Evolutionary conservation across 331 rosid genomes (phyloP), one percentile per base, ranked within the genome.

Genomic region (Rosa hybrid): DNA sequence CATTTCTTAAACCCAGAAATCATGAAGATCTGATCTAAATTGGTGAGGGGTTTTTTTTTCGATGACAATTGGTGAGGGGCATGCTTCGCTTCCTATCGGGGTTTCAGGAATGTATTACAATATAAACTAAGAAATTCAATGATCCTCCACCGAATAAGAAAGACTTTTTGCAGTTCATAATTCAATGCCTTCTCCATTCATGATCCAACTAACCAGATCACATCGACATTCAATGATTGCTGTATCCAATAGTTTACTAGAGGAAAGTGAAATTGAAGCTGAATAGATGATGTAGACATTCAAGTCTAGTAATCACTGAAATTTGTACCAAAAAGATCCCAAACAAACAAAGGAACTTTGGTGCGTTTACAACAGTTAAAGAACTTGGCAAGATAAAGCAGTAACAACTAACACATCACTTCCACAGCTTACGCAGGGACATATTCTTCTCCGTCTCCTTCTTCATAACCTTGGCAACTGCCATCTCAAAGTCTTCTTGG

Each of bases 401-500:
- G 71, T 67, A 38, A 34, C 0, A 65, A n/a, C 38, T 5, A 44
- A 49, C n/a, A 7, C 2, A 46, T 16, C 83, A 90, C 89, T 90
- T 85, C 87, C 88, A 89, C 20, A 89, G 79, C 89, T 96, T 96
- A 77, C 98, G 93, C 84, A 96, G 78, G 4, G 99, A 96, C 99
- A 96, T 91, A 75, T 91, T 96, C 82, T 93, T 96, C 89, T 91
- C 97, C 0, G 92, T 91, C 77, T 96, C 99, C 96, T 93, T 91
- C 81, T 96, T 96, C 99, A 93, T 96, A 18, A 93, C 99, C 92
- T 96, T 96, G 62, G 98, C 99, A 71, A 96, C 99, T 4, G 97
- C 99, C 97, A 96, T 96, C 90, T 96, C 98, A 65, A 96, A 96
- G 82, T 96, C 99, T 83, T 96, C 99, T 79, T 96, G 97, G 2